A percentile compares a stretch with the other conserved stretches of the same genome.
These are phyloP conservation scores for Quillaja saponaria DNA, from an alignment of 306 rosid genomes.

Conservation along the genomic window DNA sequence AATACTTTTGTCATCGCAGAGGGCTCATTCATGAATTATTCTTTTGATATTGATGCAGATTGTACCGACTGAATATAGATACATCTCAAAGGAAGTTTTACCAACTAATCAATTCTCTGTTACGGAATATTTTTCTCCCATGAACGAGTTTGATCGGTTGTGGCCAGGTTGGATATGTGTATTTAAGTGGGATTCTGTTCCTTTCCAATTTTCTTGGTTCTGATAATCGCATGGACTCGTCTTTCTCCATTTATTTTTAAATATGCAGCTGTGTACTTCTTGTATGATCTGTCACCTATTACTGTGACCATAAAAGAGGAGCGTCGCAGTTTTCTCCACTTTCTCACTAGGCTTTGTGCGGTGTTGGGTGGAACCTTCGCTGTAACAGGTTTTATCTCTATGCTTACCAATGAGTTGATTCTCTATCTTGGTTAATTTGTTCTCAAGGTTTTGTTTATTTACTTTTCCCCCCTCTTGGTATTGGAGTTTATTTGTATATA, in stretches of 20 bases:
- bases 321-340: slow-evolving; percentile 94
- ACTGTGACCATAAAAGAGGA: slow-evolving; percentile 97
- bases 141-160: slow-evolving; percentile 64
- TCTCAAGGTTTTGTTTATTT: neutral
- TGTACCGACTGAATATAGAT: slow-evolving; percentile 92
- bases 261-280: slow-evolving; percentile 91
- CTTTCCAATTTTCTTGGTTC: slow-evolving; percentile 17
- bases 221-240: slow-evolving; percentile 6
- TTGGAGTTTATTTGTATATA: slow-evolving; percentile 2
- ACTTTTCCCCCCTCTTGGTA: neutral
- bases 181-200: slow-evolving; percentile 19
- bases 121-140: slow-evolving; percentile 90
- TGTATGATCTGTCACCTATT: slow-evolving; percentile 96
- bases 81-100: slow-evolving; percentile 80
- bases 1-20: no score
- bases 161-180: slow-evolving; percentile 83
- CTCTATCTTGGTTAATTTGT: neutral
- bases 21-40: neutral
- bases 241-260: slow-evolving; percentile 20
- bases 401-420: neutral
- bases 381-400: slow-evolving; percentile 64
- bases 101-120: slow-evolving; percentile 98
- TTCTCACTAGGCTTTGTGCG: slow-evolving; percentile 93
- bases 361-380: slow-evolving; percentile 98
- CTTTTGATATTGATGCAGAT: slow-evolving; percentile 55